Base-by-base conservation (phyloP, 495 filamentous ascomycete species). In the Aspergillus leporis region DNA sequence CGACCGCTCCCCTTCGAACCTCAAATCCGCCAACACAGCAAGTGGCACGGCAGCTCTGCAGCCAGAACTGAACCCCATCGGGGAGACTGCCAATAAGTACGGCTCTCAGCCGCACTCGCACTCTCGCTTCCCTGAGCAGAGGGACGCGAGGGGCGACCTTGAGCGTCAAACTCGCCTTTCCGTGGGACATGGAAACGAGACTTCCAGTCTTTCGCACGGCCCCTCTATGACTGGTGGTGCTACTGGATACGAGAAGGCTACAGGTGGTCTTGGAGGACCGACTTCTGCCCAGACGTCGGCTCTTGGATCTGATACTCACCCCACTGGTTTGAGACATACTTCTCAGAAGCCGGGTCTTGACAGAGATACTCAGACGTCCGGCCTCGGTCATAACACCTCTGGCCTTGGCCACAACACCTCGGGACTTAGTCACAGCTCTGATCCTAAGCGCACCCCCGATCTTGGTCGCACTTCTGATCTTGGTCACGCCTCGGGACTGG, bases 31-130 rank as follows among this genome's bases (percentile, higher is more conserved):
- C 41, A 54, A 51, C 41, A 47, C 13, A 7, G 18, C 43, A 21
- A 47, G 43, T 23, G 43, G 54, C 50, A 9, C 64, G 53, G 46
- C 57, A 43, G 43, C 43, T 23, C 5, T 47, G 43, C 43, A 47
- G 16, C 43, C 43, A 1, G 43, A 47, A n/a, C 19, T 47, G 43
- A 47, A 47, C 43, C 43, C 43, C 43, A 23, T 23, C 19, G 43
- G 43, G 1, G 43, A 47, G 8, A 23, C 21, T n/a, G 43, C 21
- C 43, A 19, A 12, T 10, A 47, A 47, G 8, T 23, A 21, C 43
- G 19, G 43, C 8, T 47, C 18, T n/a, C 43, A 47, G 43, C 43
- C 43, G 3, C 21, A 23, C 19, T 40, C 36, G 12, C 36, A 12
- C 2, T 40, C 36, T 12, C 18, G 43, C 19, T 19, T 14, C 43